Base-by-base conservation (phyloP, 2,329 filamentous ascomycete species). In the Pochonia chlamydosporia region DNA sequence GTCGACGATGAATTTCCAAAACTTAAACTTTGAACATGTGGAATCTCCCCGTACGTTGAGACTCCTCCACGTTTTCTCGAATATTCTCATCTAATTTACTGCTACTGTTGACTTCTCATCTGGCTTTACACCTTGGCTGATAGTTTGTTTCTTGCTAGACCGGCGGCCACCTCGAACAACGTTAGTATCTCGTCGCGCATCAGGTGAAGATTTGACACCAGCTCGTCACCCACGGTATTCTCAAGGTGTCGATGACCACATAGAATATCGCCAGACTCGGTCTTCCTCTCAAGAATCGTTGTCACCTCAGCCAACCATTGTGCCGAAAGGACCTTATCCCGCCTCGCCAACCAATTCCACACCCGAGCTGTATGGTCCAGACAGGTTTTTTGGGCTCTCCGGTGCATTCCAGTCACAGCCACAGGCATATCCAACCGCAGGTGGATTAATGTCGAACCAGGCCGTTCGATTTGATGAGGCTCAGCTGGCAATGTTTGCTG, bases 281-380 rank as follows among this genome's bases (percentile, higher is more conserved):
- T 16, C 53, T 49, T 39, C 53, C 48, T 39, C 20, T 9, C 18
- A 13, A 7, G 18, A 23, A 18, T 66, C 63, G 14, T 52, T 58
- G 23, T 66, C 66, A 16, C 61, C 69, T 14, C 67, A 69, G 31
- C 63, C 63, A 23, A 63, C 65, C 16, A 47, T 58, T 52, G 50
- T 28, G n/a, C 49, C 63, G 59, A 53, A 31, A 16, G 23, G 8
- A 4, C 25, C 43, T 25, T 49, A 46, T 26, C 65, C 65, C 2
- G 69, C 70, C 2, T 68, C 70, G 16, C 70, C 68, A 28, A 66
- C 67, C 9, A 13, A 59, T 59, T 68, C 70, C 28, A 56, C 62
- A 24, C 52, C 64, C 42, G 72, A 75, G 49, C 60, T 71, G 25
- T 72, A 75, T 63, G 71, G 69, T 3, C 67, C 69, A 6, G 68